Evolutionary conservation across 306 rosid genomes (phyloP), one percentile per base, ranked within the genome.

Genomic region (Hippophae tibetana): DNA sequence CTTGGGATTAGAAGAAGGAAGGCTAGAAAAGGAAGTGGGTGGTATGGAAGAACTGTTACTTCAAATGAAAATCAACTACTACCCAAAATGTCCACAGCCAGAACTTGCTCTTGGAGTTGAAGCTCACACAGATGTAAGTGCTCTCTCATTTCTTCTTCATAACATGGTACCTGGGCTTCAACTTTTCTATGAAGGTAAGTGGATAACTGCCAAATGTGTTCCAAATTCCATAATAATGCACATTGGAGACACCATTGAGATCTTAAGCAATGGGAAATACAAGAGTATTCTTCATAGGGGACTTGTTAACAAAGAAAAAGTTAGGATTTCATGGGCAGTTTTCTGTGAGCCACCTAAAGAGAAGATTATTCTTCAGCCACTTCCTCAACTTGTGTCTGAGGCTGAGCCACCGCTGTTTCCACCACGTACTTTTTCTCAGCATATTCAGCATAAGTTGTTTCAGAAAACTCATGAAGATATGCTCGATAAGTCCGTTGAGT

Each of bases 131-230:
- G 97, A 89, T 38, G 47, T 89, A 0, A 81, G 95, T 41, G 81
- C 95, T 3, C 92, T 89, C 5, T 83, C 97, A 60, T 89, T 89
- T 79, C 71, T 89, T 54, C 79, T 89, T 14, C 97, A 89, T 68
- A 89, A 89, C 50, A 89, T 89, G 97, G 95, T 89, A 10, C 97
- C 97, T 3, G 97, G 97, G 57, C 76, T 89, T 42, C 97, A 89
- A 57, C 95, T 89, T 26, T 75, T 79, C 75, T 79, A 83, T 45
- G 56, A 64, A 1, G 90, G 76, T 8, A 67, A 89, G 12, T 89
- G 97, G 97, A 45, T 89, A 61, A 89, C 89, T 0, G 97, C 95
- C 6, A 89, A 83, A 47, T 85, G 97, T 13, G 95, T 85, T 2
- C 95, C 90, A 0, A 70, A 68, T 52, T 86, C 97, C 57, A 79